Evolutionary conservation across 2,329 filamentous ascomycete species (phyloP).

Genomic region (Cladophialophora bantiana): DNA sequence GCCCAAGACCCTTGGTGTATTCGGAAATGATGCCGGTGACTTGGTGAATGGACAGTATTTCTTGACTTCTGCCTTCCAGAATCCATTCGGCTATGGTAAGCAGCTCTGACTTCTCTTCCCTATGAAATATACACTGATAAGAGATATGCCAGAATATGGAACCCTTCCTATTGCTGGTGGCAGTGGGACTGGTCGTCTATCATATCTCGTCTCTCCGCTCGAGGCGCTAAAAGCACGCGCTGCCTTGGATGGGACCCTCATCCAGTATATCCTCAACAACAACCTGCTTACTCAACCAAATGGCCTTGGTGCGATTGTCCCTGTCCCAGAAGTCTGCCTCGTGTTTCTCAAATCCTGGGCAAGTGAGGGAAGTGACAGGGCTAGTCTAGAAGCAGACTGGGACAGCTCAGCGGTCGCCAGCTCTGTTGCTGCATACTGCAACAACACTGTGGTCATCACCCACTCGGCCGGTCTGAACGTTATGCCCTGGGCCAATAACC

Average conservation of each 20-base stretch:
- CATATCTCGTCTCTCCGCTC: conserved; percentile 43
- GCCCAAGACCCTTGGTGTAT: conserved; percentile 56
- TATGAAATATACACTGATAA: neutral
- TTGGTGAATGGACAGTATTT: conserved; percentile 32
- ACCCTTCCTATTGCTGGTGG: conserved; percentile 42
- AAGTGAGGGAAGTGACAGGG: conserved; percentile 54
- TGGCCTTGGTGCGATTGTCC: conserved; percentile 32
- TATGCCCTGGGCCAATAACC: conserved; percentile 41
- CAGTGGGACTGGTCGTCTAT: conserved; percentile 43
- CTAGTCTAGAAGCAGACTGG: conserved; percentile 51
- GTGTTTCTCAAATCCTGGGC: conserved; percentile 66
- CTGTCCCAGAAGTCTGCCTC: conserved; percentile 59
- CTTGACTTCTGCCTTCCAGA: conserved; percentile 23
- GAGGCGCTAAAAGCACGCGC: conserved; percentile 43
- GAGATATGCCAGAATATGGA: conserved; percentile 28
- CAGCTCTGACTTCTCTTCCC: conserved; percentile 69
- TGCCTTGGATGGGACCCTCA: conserved; percentile 39
- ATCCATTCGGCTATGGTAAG: conserved; percentile 41
- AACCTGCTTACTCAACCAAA: conserved; percentile 43
- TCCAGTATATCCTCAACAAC: conserved; percentile 52
- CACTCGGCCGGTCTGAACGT: conserved; percentile 54
- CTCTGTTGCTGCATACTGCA: conserved; percentile 54
- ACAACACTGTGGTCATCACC: conserved; percentile 60
- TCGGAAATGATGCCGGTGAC: conserved; percentile 55
- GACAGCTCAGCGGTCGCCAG: conserved; percentile 54